phyloP scores from a whole-genome alignment of 805 yeast genomes.

The Kluyveromyces siamensis region DNA sequence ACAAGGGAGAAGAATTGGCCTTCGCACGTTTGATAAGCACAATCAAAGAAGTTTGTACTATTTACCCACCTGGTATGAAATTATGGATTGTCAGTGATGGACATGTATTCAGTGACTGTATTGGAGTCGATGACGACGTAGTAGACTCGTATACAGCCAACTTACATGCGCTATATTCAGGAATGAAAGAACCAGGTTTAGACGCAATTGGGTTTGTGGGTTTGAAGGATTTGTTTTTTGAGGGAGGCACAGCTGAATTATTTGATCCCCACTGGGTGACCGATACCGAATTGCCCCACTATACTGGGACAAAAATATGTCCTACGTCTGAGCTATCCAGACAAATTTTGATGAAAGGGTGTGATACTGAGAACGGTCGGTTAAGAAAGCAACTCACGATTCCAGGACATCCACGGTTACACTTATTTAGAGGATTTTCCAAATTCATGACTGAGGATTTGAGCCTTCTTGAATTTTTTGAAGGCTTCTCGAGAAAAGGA shows the following conservation, averaged over 20 bases:
- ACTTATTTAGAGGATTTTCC: constrained; percentile 47
- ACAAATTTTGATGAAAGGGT: constrained; percentile 35
- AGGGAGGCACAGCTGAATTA: constrained; percentile 17
- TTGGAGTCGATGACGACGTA: constrained; percentile 49
- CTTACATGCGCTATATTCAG: constrained; percentile 36
- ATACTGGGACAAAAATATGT: constrained; percentile 33
- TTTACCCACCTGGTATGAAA: constrained; percentile 49
- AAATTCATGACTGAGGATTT: constrained; percentile 54
- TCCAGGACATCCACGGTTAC: constrained; percentile 45
- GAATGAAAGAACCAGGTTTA: constrained; percentile 24
- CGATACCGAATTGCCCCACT: constrained; percentile 26
- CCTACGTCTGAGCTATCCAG: constrained; percentile 32
- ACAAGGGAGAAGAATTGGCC: constrained; percentile 43
- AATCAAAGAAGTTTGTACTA: constrained; percentile 24
- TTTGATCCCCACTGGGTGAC: constrained; percentile 26
- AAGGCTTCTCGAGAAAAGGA: constrained; percentile 35
- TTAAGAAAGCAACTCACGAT: constrained; percentile 52
- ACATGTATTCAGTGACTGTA: constrained; percentile 56
- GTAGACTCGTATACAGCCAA: constrained; percentile 41
- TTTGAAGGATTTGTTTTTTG: constrained; percentile 33
- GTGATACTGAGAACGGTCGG: constrained; percentile 50
- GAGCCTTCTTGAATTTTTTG: constrained; percentile 32
- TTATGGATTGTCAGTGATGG: constrained; percentile 55
- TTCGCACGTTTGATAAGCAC: constrained; percentile 31
- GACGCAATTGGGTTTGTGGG: constrained; percentile 35